Evolutionary conservation across 2,329 filamentous ascomycete species (phyloP), one percentile per base, ranked within the genome.

Genomic region (Fusarium oligoseptatum): DNA sequence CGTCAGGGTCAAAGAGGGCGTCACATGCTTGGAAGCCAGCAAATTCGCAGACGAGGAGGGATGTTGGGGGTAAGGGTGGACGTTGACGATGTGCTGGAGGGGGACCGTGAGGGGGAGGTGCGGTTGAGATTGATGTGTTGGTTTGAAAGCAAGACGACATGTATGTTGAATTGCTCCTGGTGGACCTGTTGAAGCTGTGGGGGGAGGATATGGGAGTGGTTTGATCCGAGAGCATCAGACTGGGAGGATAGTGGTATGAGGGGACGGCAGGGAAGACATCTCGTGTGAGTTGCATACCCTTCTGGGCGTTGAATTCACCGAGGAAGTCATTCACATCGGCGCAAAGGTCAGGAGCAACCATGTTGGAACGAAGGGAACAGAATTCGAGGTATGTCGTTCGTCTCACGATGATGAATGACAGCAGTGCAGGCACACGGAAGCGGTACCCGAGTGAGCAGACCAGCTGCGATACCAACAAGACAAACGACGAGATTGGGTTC

Each of bases 21-120:
- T 68, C 4, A 71, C 89, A 91, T 4, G 55, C 24, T 1, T 63
- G 52, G 24, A 84, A 80, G 6, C 74, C 76, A 10, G 72, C 67
- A 39, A 89, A 87, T 65, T 90, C 88, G 81, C 87, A 89, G 11
- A 71, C 58, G 24, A 64, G 34, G 7, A 48, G 34, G 15, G 39
- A 68, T 11, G 45, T 22, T 4, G 27, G 50, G 34, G 68, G 56
- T 2, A 75, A 41, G 15, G 67, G 12, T 11, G 72, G 63, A 10
- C 66, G 74, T 37, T 60, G 66, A 15, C 34, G 70, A 22, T 64
- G 64, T 14, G 62, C 63, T 56, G 67, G 72, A 27, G 75, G 43
- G 43, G 67, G 22, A 8, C 73, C 71, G 60, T 70, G 69, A 27
- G 64, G 72, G 66, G 73, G 76, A 48, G 80, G 77, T 3, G 64